phyloP scores from a whole-genome alignment of 768 basidiomycete species.

The Tricholoma sp. region DNA sequence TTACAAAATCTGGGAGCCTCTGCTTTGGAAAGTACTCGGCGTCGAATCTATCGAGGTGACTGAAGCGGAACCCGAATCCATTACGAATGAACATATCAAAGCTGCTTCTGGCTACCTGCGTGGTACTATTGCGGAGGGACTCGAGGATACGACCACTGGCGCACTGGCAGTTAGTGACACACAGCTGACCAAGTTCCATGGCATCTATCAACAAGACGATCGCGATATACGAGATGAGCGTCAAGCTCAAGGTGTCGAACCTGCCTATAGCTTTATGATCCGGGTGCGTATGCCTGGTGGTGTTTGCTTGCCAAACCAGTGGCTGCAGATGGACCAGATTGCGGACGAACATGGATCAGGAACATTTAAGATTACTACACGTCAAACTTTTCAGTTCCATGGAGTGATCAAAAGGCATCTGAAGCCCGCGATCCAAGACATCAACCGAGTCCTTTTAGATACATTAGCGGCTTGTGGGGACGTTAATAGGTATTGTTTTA shows the following conservation, averaged over 20 bases:
- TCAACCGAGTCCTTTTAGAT: conserved; percentile 87
- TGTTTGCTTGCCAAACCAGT: conserved; percentile 87
- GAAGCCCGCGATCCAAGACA: conserved; percentile 94
- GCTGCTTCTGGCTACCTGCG: conserved; percentile 91
- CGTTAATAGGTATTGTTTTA: conserved; percentile 68
- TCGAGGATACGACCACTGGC: conserved; percentile 81
- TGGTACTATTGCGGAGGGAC: conserved; percentile 91
- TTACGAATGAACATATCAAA: conserved; percentile 99
- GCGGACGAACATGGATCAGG: conserved; percentile 92
- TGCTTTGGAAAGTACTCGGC: conserved; percentile 90
- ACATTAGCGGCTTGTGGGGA: conserved; percentile 98
- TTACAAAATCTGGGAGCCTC: conserved; percentile 94
- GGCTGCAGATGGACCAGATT: conserved; percentile 94
- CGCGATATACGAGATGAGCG: conserved; percentile 98
- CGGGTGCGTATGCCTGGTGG: conserved; percentile 95
- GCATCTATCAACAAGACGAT: conserved; percentile 96
- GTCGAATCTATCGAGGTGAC: conserved; percentile 84
- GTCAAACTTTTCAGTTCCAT: conserved; percentile 99
- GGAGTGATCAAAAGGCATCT: conserved; percentile 96
- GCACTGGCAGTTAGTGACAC: conserved; percentile 88
- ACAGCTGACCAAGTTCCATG: conserved; percentile 97
- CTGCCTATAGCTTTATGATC: conserved; percentile 98
- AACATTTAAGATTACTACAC: conserved; percentile 96
- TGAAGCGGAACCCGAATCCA: conserved; percentile 93
- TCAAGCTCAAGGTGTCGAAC: conserved; percentile 86